A percentile compares a stretch with the other conserved stretches of the same genome.
phyloP scores from a whole-genome alignment of 345 rosid species.

The Cardamine occulta region DNA sequence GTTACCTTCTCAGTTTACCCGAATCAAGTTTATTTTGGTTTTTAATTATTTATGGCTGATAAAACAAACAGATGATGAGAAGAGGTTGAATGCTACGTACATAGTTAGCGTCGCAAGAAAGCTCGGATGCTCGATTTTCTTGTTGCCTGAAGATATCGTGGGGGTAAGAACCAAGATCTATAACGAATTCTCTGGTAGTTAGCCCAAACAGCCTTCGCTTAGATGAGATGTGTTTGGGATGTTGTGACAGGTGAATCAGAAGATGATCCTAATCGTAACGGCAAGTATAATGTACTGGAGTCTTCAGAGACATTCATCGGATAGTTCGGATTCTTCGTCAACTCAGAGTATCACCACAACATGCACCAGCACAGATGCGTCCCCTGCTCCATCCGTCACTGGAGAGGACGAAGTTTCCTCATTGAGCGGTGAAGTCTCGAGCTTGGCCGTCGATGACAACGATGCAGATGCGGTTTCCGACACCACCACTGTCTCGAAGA shows the following conservation, averaged over 20 bases:
- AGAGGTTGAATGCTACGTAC: conserved; percentile 94
- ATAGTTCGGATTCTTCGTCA: conserved; percentile 60
- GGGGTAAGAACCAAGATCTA: conserved; percentile 58
- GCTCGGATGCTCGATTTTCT: conserved; percentile 96
- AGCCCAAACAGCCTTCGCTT: neutral
- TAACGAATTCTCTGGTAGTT: neutral
- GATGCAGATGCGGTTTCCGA: conserved; percentile 64
- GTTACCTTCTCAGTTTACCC: neutral
- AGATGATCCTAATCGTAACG: conserved; percentile 84
- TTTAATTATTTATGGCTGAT: neutral
- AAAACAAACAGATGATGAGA: conserved; percentile 67
- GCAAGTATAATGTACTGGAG: conserved; percentile 97
- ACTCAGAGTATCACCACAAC: conserved; percentile 47
- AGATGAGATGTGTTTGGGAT: conserved; percentile 32
- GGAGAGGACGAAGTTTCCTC: conserved; percentile 80
- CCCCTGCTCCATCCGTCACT: conserved; percentile 68
- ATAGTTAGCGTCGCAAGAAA: conserved; percentile 93
- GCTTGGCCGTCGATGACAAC: conserved; percentile 51
- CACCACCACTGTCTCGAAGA: conserved; percentile 58
- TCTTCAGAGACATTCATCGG: conserved; percentile 61
- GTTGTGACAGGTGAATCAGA: conserved; percentile 79
- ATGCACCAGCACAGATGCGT: conserved; percentile 55
- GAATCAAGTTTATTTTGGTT: neutral
- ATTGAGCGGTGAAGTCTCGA: conserved; percentile 61
- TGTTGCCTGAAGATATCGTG: conserved; percentile 94